Evolutionary conservation across 768 basidiomycete species (phyloP), one percentile per base, ranked within the genome.

Genomic region (Termitomyces heimii): DNA sequence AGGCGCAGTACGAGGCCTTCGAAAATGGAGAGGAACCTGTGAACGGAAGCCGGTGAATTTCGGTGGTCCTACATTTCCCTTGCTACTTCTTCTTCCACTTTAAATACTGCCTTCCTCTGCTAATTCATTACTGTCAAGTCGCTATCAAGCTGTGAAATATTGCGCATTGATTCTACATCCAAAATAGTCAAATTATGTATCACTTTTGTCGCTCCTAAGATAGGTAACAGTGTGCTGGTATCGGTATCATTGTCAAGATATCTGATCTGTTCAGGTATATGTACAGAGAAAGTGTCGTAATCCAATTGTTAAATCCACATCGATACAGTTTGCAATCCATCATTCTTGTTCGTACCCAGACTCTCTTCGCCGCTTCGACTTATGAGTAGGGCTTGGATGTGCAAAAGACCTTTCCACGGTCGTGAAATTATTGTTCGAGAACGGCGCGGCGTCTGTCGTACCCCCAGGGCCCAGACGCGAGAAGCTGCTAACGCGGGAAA

Each of bases 381-480:
- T 39, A 14, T 26, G 50, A n/a, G 37, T n/a, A 39, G 75, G 77
- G 50, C 73, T 73, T 22, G 58, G 22, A 1, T 72, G 71, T 24
- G 62, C 70, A 62, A 61, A 80, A 29, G 66, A 62, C 14, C 68
- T 66, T 1, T 76, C 65, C 6, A 83, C 79, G 0, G 77, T 75
- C 32, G 75, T 82, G 32, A 83, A 83, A 49, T 66, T 66, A 57
- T 82, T 83, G 52, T 77, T 67, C 8, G 67, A 66, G 28, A 74
- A 74, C 4, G 66, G 66, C 14, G 69, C 67, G 2, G 63, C 46
- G 12, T 54, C 58, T 18, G 56, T 37, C 1, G 62, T 56, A n/a
- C 56, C 60, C 2, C 60, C 64, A 9, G 22, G 60, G 2, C 60
- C 51, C 60, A 20, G 6, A 71, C 61, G 29, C 57, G 71, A 53